Base-by-base conservation (phyloP, 1,139 yeast genomes). In the Maudiozyma humilis region DNA sequence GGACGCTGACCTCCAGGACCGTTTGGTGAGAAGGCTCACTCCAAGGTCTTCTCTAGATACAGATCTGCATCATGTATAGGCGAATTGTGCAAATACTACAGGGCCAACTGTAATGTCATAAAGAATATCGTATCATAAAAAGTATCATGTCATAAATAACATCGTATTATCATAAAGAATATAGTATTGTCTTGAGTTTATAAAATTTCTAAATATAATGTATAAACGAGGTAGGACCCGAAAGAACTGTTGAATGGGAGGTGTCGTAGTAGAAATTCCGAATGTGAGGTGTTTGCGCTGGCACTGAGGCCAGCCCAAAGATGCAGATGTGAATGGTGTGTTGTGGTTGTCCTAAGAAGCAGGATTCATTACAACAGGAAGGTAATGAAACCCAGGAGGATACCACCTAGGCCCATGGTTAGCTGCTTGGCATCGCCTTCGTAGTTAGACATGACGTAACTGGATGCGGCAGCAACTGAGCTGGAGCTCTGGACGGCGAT, bases 21-120 rank as follows among this genome's bases (percentile, higher is more conserved):
- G 57, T 31, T 45, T 63, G 20, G 36, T 57, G 16, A 47, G 60
- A 42, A 52, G 64, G 38, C 52, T 62, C 3, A 56, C 63, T 3
- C 63, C 63, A 15, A 50, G 58, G 19, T 51, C 63, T 1, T 59
- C 64, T 3, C 19, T 51, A 12, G 63, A 58, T 33, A 14, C 30
- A 14, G 36, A 38, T 35, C 17, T 18, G 10, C 16, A 32, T n/a
- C 29, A 19, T 14, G 27, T 10, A 15, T 14, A 14, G 15, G 19
- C n/a, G 32, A 36, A 23, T 7, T 36, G 14, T 19, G 39, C 13
- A 23, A 10, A 7, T 36, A 14, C 12, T n/a, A 20, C 5, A 36
- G 35, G 7, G 23, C 27, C 15, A 23, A 35, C 23, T 30, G 15
- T 35, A 20, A 35, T 13, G 15, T 23, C 27, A 14, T 32, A 32